Base-by-base conservation (phyloP, 2,329 filamentous ascomycete genomes). In the Sarocladium brachiariae region DNA sequence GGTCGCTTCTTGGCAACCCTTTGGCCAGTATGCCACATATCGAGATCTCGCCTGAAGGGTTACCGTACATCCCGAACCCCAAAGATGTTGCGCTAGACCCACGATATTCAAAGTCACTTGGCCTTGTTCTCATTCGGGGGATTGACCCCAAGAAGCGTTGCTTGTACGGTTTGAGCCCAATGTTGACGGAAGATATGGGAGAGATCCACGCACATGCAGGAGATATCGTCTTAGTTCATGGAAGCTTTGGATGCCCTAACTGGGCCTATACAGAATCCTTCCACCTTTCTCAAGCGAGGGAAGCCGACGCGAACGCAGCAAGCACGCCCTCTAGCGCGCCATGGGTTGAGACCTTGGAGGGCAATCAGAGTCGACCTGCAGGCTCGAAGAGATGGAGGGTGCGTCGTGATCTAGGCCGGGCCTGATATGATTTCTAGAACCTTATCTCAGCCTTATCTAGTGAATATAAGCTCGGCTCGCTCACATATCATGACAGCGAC, bases 211-310 rank as follows among this genome's bases (percentile, higher is more conserved):
- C 65, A 7, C 63, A 64, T 24, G 75, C 74, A 0, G 68, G 72
- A 27, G 67, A 73, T 14, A 67, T 87, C 14, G 76, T 87, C 2
- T 70, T 89, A 3, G 75, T 89, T 1, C 77, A 83, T 50, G 86
- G 86, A 2, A 83, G 78, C 56, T 80, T 87, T 51, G 86, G 89
- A 58, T 68, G 78, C 2, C 83, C 85, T 0, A 80, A 74, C 2
- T 89, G 84, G 84, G 81, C 83, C 1, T 87, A 86, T 54, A 78
- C 79, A 0, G 84, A 88, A 60, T 78, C 84, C 31, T 56, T 83
- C 14, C 75, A 81, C 55, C 57, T 64, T 27, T 63, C 62, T 55
- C 63, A 66, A 13, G 61, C 53, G 1, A 52, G 55, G 31, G 61
- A 64, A 6, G 67, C 70, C 7, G 59, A 56, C 9, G 58, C 54